These are phyloP conservation scores for Panus rudis DNA, from an alignment of 768 basidiomycete species.

Conservation along the genomic window DNA sequence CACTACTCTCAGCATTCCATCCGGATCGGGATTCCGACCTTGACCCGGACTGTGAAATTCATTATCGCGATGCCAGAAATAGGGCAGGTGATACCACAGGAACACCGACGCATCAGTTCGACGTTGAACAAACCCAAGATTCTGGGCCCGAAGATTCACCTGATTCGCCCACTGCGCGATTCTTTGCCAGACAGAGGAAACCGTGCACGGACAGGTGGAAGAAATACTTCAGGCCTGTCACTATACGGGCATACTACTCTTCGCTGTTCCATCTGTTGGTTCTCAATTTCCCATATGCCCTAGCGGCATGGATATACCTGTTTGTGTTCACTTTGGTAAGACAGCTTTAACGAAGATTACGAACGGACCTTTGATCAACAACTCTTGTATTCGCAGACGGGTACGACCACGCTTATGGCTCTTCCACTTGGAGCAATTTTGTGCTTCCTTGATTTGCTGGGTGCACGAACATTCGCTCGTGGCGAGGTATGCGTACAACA, in stretches of 20 bases:
- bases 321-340: slow-evolving; percentile 77
- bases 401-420: slow-evolving; percentile 73
- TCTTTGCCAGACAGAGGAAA: slow-evolving; percentile 6
- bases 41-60: slow-evolving; percentile 27
- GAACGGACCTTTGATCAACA: neutral
- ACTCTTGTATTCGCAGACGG: slow-evolving; percentile 39
- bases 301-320: slow-evolving; percentile 71
- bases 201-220: slow-evolving; percentile 41
- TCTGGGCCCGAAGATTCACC: slow-evolving; percentile 6
- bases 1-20: slow-evolving; percentile 61
- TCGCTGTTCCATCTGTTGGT: slow-evolving; percentile 63
- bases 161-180: slow-evolving; percentile 3
- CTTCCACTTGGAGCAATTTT: slow-evolving; percentile 71
- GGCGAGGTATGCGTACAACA: slow-evolving; percentile 47
- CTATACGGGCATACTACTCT: slow-evolving; percentile 49
- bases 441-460: slow-evolving; percentile 72
- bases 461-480: slow-evolving; percentile 63
- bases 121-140: too few relatives aligned
- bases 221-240: slow-evolving; percentile 61
- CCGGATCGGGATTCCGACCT: slow-evolving; percentile 39
- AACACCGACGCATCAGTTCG: slow-evolving; percentile 9
- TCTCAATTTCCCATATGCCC: slow-evolving; percentile 73
- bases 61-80: slow-evolving; percentile 14
- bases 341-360: slow-evolving; percentile 8
- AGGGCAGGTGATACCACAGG: too few relatives aligned